Evolutionary conservation across 345 rosid species (phyloP).

Genomic region (Garcia nutans): DNA sequence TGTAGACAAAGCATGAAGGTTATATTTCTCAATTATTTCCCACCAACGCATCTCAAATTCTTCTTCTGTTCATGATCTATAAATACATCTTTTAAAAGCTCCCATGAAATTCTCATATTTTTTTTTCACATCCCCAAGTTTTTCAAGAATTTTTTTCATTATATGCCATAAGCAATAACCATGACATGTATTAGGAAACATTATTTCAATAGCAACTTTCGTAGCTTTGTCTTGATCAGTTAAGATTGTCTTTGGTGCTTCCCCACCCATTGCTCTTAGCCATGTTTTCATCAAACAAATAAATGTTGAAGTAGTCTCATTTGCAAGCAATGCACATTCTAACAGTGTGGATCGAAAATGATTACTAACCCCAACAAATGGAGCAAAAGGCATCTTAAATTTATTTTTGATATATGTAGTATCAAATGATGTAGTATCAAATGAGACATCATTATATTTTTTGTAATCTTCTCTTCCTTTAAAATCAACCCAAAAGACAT

Average conservation of each 20-base stretch:
- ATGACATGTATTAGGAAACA: slow-evolving; percentile 44
- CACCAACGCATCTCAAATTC: too few relatives aligned
- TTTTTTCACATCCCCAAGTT: slow-evolving; percentile 40
- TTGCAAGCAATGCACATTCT: slow-evolving; percentile 48
- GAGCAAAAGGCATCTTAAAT: slow-evolving; percentile 43
- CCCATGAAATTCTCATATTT: slow-evolving; percentile 6
- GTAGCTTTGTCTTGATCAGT: slow-evolving; percentile 46
- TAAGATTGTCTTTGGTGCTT: slow-evolving; percentile 43
- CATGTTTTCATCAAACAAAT: slow-evolving; percentile 43
- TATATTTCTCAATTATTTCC: too few relatives aligned
- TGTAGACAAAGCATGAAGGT: too few relatives aligned
- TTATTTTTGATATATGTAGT: slow-evolving; percentile 46
- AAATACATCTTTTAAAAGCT: too few relatives aligned
- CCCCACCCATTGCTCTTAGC: slow-evolving; percentile 50
- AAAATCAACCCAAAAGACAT: slow-evolving; percentile 49
- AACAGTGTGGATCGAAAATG: slow-evolving; percentile 45
- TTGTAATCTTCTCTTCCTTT: slow-evolving; percentile 44
- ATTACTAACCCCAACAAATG: slow-evolving; percentile 46
- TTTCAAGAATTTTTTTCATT: slow-evolving; percentile 44
- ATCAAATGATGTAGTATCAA: too few relatives aligned
- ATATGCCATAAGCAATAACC: slow-evolving; percentile 49
- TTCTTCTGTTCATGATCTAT: too few relatives aligned
- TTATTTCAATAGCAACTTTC: slow-evolving; percentile 36
- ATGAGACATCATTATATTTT: slow-evolving; percentile 46
- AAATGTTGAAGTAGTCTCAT: slow-evolving; percentile 41